Conservation (phyloP, 768 basidiomycete genomes). For the Xerocomellus intermedius region DNA sequence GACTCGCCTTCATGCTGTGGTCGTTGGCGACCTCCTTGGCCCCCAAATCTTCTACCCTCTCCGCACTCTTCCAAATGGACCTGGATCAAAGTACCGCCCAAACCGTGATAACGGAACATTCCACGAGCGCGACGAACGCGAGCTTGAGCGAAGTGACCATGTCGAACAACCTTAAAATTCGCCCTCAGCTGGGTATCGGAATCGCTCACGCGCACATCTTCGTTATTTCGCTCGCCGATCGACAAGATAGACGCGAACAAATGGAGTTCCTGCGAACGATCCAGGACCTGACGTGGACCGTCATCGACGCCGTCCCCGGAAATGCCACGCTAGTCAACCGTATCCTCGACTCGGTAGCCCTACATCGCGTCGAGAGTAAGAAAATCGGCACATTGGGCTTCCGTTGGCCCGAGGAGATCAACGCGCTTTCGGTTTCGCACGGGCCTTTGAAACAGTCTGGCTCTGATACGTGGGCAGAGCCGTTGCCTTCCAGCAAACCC, state of each 20-base stretch:
- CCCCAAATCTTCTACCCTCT: slow-evolving; percentile 13
- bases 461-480: slow-evolving; percentile 22
- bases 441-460: slow-evolving; percentile 14
- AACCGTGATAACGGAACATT: neutral
- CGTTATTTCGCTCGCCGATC: slow-evolving; percentile 58
- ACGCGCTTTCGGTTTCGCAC: slow-evolving; percentile 22
- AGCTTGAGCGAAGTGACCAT: neutral
- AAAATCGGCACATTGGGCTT: slow-evolving; percentile 15
- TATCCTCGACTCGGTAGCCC: slow-evolving; percentile 45
- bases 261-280: slow-evolving; percentile 54
- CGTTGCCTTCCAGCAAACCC: neutral
- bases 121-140: neutral
- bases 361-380: neutral
- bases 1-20: slow-evolving; percentile 21
- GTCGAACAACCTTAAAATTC: neutral
- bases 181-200: slow-evolving; percentile 28
- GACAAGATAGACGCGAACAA: slow-evolving; percentile 51
- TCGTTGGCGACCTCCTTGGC: slow-evolving; percentile 8
- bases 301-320: slow-evolving; percentile 48
- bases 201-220: slow-evolving; percentile 43
- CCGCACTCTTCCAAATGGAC: slow-evolving; percentile 16
- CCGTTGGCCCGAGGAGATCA: slow-evolving; percentile 41
- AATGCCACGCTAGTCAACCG: slow-evolving; percentile 37
- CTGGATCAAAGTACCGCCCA: slow-evolving; percentile 1
- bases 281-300: slow-evolving; percentile 52